Evolutionary conservation across 306 rosid genomes (phyloP).

Genomic region (Vachellia pachyceras): DNA sequence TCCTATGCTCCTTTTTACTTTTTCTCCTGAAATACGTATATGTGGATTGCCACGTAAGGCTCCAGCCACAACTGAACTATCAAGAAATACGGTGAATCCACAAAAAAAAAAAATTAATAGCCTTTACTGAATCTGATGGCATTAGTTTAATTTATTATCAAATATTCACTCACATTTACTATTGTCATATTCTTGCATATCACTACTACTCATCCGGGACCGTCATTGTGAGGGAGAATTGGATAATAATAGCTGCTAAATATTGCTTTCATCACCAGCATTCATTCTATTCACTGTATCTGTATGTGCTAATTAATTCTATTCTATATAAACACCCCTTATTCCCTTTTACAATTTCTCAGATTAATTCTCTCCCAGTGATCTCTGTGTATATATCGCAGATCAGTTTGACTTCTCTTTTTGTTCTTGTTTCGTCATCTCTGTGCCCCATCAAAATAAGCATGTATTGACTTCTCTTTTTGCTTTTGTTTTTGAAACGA

Average conservation of each 20-base stretch:
- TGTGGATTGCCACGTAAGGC: neutral
- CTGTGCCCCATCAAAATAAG: no score
- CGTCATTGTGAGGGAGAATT: neutral
- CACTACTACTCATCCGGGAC: neutral
- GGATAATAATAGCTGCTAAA: neutral
- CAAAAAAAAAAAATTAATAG: neutral
- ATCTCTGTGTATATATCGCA: neutral
- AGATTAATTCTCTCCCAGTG: neutral
- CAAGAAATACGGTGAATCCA: neutral
- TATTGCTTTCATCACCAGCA: neutral
- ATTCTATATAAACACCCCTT: neutral
- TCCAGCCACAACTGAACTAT: neutral
- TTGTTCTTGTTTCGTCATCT: neutral
- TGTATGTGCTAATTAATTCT: neutral
- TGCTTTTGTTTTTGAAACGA: neutral
- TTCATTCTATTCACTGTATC: neutral
- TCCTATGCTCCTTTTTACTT: neutral
- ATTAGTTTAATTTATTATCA: no score
- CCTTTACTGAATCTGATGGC: neutral
- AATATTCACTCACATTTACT: neutral
- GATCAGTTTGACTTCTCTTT: neutral
- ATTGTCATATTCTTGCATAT: neutral
- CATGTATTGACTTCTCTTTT: neutral
- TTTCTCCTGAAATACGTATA: neutral
- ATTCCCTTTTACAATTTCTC: neutral